A percentile compares a stretch with the other conserved stretches of the same genome.
These are phyloP conservation scores for Mrakia gelida DNA, from an alignment of 768 basidiomycete species.

Conservation along the genomic window DNA sequence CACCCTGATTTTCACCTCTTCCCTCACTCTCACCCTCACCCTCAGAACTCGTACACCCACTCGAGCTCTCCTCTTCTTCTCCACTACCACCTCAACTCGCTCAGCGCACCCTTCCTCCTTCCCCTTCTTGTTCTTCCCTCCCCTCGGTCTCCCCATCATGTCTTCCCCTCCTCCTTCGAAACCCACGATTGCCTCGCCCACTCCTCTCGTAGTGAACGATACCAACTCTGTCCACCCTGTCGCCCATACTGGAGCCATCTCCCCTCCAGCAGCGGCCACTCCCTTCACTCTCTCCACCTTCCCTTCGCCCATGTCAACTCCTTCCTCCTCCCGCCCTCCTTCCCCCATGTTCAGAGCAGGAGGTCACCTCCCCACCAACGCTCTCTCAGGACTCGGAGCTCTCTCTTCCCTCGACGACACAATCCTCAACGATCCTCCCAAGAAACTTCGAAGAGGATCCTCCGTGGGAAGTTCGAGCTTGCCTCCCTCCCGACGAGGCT, in stretches of 20 bases:
- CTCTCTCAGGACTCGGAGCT: slow-evolving; percentile 25
- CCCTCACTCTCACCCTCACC: neutral
- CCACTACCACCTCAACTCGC: neutral
- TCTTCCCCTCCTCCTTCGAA: slow-evolving; percentile 1
- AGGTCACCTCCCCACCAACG: slow-evolving; percentile 24
- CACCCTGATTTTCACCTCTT: neutral
- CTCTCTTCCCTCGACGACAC: slow-evolving; percentile 21
- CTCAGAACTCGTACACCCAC: neutral
- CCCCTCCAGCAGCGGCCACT: neutral
- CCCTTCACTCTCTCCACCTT: slow-evolving; percentile 29
- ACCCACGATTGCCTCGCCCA: neutral
- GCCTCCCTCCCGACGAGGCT: slow-evolving; percentile 24
- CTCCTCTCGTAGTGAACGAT: slow-evolving; percentile 13
- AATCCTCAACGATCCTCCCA: slow-evolving; percentile 2
- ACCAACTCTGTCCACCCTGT: neutral
- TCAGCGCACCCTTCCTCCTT: neutral
- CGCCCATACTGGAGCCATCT: neutral
- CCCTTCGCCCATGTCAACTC: slow-evolving; percentile 27
- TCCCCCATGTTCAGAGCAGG: slow-evolving; percentile 26
- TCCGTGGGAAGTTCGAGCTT: slow-evolving; percentile 21
- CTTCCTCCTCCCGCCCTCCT: slow-evolving; percentile 27
- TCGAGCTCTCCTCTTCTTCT: neutral
- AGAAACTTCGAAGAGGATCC: slow-evolving; percentile 29
- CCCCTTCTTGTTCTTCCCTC: neutral
- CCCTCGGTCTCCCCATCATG: neutral